Evolutionary conservation across 2,329 filamentous ascomycete genomes (phyloP), one percentile per base, ranked within the genome.

Genomic region (Exserohilum rostratum): DNA sequence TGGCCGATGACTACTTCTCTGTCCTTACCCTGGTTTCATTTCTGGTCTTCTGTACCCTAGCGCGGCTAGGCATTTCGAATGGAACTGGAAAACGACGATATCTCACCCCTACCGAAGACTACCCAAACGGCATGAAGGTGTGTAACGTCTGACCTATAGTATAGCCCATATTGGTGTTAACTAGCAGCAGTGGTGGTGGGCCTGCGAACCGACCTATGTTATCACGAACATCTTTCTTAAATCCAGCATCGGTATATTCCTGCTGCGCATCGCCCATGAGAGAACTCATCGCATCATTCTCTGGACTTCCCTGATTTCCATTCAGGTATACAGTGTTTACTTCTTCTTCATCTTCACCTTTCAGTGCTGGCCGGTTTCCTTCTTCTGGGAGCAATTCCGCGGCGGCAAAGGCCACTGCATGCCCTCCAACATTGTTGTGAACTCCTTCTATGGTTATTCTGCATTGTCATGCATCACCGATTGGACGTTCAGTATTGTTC

Each of bases 1-100:
- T 54, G 11, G 57, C 54, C 35, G 60, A 62, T 53, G 57, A 62
- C 50, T 60, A 58, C 46, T 57, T 60, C 17, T 60, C 60, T 40
- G 49, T 62, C 7, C 47, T 62, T 46, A 58, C 60, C 5, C 55
- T 62, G n/a, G 53, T 51, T 40, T 50, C 54, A 7, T 62, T 62
- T 44, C 49, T 62, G 22, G 46, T 60, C 35, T 62, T 50, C 43
- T 62, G 53, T 53, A 51, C 48, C 35, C 38, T 51, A 22, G 56
- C 59, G 15, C 30, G 54, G 17, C 42, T 60, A 13, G 59, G 56
- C 33, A 30, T 62, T 5, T 43, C 52, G 1, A 59, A 62, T 42
- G 59, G 59, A 22, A 62, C 59, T 27, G 59, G 56, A 7, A 62
- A 62, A 50, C 37, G 54, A 55, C 46, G 53, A 53, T 55, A 57